Evolutionary conservation across 2,329 filamentous ascomycete genomes (phyloP), one percentile per base, ranked within the genome.

Genomic region (Phymatotrichopsis omnivora): DNA sequence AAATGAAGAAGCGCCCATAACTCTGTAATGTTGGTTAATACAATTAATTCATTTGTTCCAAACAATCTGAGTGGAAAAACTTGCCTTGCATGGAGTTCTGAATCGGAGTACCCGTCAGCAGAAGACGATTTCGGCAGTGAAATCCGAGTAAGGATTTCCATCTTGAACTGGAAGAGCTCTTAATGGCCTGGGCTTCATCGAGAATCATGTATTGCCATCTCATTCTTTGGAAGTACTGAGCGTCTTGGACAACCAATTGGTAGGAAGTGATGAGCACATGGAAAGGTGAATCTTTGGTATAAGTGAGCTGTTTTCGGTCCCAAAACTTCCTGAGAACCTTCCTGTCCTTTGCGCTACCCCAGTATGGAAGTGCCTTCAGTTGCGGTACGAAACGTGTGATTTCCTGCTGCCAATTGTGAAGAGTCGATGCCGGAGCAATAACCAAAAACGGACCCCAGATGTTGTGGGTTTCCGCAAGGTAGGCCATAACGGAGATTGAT

Each of bases 121-220:
- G 70, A 35, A 98, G 75, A 56, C 91, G 78, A 65, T 96, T 98
- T 50, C 91, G 82, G 67, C 89, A 96, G 63, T 93, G 84, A 72
- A 96, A 96, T 39, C 82, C 82, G 35, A 98, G 72, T 54, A 98
- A 66, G 56, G 82, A 87, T 74, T 96, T 98, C 91, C 91, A 98
- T 61, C 91, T 78, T 12, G 87, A 94, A 68, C 86, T 95, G 60
- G 84, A 78, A 1, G 91, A 95, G 52, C 87, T 95, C 71, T 98
- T 98, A 76, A 98, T 96, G 56, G 91, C 91, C 63, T 98, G 91
- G 2, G 91, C 91, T 65, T 98, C 91, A 58, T 98, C 91, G 30
- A 98, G 75, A 64, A 98, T 95, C 91, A 98, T 98, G 69, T 98
- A 96, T 67, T 96, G 91, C 91, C 91, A 98, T 58, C 83, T 83